These are phyloP conservation scores for Rhizopus arrhizus DNA, from an alignment of 371 early-diverging fungal genomes.

Conservation along the genomic window DNA sequence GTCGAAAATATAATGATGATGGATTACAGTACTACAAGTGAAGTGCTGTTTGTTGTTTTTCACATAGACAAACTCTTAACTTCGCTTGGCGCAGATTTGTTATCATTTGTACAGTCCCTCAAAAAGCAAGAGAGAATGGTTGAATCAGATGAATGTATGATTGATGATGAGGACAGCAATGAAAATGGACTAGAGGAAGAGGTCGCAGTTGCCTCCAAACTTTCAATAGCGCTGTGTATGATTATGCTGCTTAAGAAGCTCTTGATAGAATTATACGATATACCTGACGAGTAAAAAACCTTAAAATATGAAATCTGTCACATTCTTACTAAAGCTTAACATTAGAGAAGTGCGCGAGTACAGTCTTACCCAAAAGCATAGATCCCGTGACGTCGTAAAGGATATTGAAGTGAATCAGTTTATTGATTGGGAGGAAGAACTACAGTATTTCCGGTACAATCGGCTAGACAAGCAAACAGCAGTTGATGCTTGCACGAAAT, in stretches of 20 bases:
- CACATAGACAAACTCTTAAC: constrained; percentile 71
- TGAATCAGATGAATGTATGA: constrained; percentile 5
- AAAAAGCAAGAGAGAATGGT: constrained; percentile 20
- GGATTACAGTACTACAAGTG: constrained; percentile 76
- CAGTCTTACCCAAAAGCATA: constrained; percentile 17
- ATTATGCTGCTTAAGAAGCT: constrained; percentile 61
- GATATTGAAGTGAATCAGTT: constrained; percentile 16
- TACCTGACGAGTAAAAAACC: constrained; percentile 62
- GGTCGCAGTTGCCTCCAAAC: constrained; percentile 34
- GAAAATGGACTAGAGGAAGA: constrained; percentile 15
- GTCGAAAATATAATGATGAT: constrained; percentile 80
- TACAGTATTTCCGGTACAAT: constrained; percentile 21
- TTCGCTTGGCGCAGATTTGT: constrained; percentile 63
- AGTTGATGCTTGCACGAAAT: constrained; percentile 28
- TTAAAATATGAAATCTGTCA: background rate
- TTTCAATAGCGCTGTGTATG: constrained; percentile 55
- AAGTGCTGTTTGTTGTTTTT: constrained; percentile 74
- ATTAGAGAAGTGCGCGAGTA: constrained; percentile 25
- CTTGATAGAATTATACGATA: constrained; percentile 62
- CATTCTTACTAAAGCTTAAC: background rate
- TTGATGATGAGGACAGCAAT: constrained; percentile 3
- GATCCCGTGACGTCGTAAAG: constrained; percentile 20
- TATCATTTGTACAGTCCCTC: constrained; percentile 49
- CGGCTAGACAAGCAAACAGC: constrained; percentile 16
- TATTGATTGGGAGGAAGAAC: constrained; percentile 31